A percentile compares a stretch with the other conserved stretches of the same genome.
These are phyloP conservation scores for Microsporum audouinii DNA, from an alignment of 2,329 filamentous ascomycete genomes.

Conservation along the genomic window DNA sequence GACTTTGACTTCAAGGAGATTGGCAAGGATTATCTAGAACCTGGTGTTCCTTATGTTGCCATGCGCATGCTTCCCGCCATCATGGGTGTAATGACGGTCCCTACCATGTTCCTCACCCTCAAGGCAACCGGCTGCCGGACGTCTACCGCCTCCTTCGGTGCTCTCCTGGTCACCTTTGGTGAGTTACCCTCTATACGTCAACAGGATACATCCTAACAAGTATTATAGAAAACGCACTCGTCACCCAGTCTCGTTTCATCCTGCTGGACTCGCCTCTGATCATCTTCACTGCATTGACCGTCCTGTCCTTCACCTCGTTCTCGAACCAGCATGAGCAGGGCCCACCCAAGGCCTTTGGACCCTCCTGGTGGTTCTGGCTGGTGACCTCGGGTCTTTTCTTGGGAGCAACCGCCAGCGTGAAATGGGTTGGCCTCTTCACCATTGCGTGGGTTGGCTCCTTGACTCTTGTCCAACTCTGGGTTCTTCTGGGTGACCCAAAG, in stretches of 20 bases:
- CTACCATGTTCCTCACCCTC: slow-evolving; percentile 86
- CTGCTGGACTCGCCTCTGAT: slow-evolving; percentile 91
- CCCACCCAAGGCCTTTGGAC: slow-evolving; percentile 72
- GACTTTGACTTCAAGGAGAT: slow-evolving; percentile 99
- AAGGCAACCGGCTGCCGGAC: slow-evolving; percentile 86
- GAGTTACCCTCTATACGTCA: slow-evolving; percentile 17
- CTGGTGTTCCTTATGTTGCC: slow-evolving; percentile 87
- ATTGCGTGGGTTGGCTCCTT: slow-evolving; percentile 94
- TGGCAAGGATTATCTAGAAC: slow-evolving; percentile 95
- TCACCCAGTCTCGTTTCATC: slow-evolving; percentile 90
- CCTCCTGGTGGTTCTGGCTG: slow-evolving; percentile 98
- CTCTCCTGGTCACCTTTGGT: slow-evolving; percentile 85
- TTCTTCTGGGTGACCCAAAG: slow-evolving; percentile 77
- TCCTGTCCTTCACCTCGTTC: slow-evolving; percentile 81
- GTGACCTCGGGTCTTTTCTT: slow-evolving; percentile 73
- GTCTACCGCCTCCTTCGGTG: slow-evolving; percentile 69
- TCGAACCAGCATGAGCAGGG: slow-evolving; percentile 95
- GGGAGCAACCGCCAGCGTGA: slow-evolving; percentile 85
- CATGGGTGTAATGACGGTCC: slow-evolving; percentile 76
- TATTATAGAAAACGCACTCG: slow-evolving; percentile 71
- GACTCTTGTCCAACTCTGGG: slow-evolving; percentile 87
- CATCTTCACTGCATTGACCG: slow-evolving; percentile 84
- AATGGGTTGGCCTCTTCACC: slow-evolving; percentile 98
- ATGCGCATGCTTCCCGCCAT: slow-evolving; percentile 92
- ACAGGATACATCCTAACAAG: slow-evolving; percentile 11